Evolutionary conservation across 805 yeast genomes (phyloP), one percentile per base, ranked within the genome.

Genomic region (Diddensiella santjacobensis): DNA sequence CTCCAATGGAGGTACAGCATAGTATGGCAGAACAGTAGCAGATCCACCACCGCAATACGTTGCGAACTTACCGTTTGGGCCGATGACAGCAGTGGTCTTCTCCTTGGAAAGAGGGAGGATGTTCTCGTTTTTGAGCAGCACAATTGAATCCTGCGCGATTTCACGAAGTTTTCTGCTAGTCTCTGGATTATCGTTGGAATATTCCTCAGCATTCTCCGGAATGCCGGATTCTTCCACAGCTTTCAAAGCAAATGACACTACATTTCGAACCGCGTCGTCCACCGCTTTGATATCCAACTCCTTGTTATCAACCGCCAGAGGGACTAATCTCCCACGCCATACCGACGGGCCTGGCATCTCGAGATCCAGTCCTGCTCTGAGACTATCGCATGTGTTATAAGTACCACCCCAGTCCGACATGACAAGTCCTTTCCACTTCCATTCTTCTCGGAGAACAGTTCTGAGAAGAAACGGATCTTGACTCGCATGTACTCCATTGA

Each of bases 341-440:
- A 73, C 63, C 2, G 80, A 65, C 18, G 79, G 77, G 31, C 86
- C 87, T 1, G 87, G 87, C 83, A 79, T 79, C 62, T 81, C 87
- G 54, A 81, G 65, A 59, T 80, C 82, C 47, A 81, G 65, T 4
- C 86, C 85, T 29, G 78, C 78, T 35, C 72, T 70, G 42, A 80
- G 59, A 13, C 81, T 57, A 39, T 70, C 73, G 37, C 67, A 68
- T 31, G 66, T 64, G 15, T 79, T 70, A 60, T 75, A 79, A 6
- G 72, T 70, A 22, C 86, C 87, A 58, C 58, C 75, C 86, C 86
- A 81, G 63, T 81, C 87, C 22, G 82, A 75, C 80, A 81, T 78
- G 31, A 73, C 60, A 35, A 73, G 60, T 39, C 86, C 86, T 5
- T 74, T 67, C 65, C 71, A 81, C 3, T 69, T 67, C 83, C 83